Evolutionary conservation across 495 filamentous ascomycete genomes (phyloP).

Genomic region (Xylaria cubensis): DNA sequence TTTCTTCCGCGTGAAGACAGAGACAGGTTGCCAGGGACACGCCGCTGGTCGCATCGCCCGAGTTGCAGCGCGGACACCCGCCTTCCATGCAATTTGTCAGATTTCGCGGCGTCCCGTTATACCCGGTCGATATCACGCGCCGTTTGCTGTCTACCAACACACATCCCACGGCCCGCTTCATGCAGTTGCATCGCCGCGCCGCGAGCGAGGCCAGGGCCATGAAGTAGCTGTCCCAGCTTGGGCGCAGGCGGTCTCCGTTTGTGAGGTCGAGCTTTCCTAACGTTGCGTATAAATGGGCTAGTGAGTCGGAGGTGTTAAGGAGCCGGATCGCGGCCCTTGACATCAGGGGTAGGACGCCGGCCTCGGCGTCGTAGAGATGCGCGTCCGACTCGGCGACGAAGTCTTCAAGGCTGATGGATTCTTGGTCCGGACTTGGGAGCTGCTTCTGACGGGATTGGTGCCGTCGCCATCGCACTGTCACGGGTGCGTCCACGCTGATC

Average conservation of each 20-base stretch:
- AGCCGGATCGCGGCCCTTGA: slow-evolving; percentile 81
- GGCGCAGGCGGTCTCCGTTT: slow-evolving; percentile 79
- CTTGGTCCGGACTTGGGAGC: slow-evolving; percentile 49
- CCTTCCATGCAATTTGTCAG: slow-evolving; percentile 91
- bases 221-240: slow-evolving; percentile 98
- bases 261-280: slow-evolving; percentile 75
- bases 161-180: slow-evolving; percentile 95
- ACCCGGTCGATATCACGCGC: slow-evolving; percentile 93
- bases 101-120: slow-evolving; percentile 92
- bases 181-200: slow-evolving; percentile 92
- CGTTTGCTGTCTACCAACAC: slow-evolving; percentile 84
- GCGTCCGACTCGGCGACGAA: slow-evolving; percentile 80
- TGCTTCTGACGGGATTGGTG: slow-evolving; percentile 48
- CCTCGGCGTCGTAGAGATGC: slow-evolving; percentile 71
- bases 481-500: slow-evolving; percentile 88
- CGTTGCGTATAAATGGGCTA: slow-evolving; percentile 70
- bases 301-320: slow-evolving; percentile 78
- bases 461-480: slow-evolving; percentile 80
- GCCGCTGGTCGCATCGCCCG: slow-evolving; percentile 67
- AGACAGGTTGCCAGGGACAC: slow-evolving; percentile 82
- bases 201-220: slow-evolving; percentile 94
- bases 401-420: slow-evolving; percentile 67
- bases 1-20: slow-evolving; percentile 97
- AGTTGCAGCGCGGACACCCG: slow-evolving; percentile 88
- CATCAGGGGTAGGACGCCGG: slow-evolving; percentile 73